These are phyloP conservation scores for Chlorella sp. DNA, from an alignment of 139 green algal genomes.

Conservation along the genomic window DNA sequence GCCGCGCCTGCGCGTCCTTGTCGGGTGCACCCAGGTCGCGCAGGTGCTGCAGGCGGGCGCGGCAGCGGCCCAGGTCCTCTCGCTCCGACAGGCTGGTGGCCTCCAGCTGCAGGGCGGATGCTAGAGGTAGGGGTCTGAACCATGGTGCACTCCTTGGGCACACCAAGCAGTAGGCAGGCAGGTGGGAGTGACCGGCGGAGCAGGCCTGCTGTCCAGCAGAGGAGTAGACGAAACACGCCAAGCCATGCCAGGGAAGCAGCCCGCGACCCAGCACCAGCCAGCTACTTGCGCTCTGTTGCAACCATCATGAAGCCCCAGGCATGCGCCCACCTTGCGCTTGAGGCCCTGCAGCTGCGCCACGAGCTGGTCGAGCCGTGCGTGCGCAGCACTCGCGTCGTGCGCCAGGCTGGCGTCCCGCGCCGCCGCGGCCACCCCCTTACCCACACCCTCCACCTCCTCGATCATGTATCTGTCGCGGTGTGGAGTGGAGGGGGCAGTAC, in stretches of 20 bases:
- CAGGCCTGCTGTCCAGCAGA: too few species aligned
- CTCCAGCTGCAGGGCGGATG: conserved; percentile 56
- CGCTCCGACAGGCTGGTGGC: conserved; percentile 64
- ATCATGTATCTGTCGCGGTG: neutral
- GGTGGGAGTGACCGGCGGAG: too few species aligned
- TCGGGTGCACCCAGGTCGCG: conserved; percentile 41
- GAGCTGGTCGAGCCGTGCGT: conserved; percentile 50
- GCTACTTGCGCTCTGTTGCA: too few species aligned
- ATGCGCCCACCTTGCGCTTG: conserved; percentile 77
- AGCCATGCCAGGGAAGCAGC: too few species aligned
- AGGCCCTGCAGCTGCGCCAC: conserved; percentile 65
- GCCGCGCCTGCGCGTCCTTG: conserved; percentile 8
- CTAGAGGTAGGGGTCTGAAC: too few species aligned
- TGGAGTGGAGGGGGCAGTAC: neutral
- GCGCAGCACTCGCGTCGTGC: neutral
- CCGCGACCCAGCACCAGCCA: too few species aligned
- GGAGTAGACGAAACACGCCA: too few species aligned
- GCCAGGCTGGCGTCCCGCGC: neutral
- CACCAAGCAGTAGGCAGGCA: neutral
- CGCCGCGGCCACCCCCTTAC: neutral
- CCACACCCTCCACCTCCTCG: conserved; percentile 20
- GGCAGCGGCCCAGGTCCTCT: conserved; percentile 68
- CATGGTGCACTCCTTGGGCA: too few species aligned
- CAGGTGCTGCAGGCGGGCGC: conserved; percentile 74
- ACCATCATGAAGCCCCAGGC: too few species aligned